phyloP scores from a whole-genome alignment of 345 rosid genomes.

The Theobroma cacao region DNA sequence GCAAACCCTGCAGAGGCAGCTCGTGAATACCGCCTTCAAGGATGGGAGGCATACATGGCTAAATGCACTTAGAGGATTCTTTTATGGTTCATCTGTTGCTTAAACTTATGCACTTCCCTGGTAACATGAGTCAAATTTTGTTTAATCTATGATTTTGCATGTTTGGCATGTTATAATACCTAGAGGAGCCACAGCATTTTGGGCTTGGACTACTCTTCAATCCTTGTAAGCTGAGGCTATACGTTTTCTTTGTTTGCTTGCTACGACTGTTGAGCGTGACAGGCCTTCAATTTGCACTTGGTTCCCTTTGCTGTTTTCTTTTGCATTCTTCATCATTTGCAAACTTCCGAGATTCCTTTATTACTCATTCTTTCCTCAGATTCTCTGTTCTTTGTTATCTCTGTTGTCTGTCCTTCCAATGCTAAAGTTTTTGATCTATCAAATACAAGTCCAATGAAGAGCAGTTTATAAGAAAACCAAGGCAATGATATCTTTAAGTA shows the following conservation, averaged over 20 bases:
- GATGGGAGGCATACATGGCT: slow-evolving; percentile 93
- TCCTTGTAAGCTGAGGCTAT: background rate
- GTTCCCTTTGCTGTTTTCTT: background rate
- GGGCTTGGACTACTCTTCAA: background rate
- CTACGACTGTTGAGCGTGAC: background rate
- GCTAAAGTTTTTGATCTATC: too few species aligned
- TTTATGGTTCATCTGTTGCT: background rate
- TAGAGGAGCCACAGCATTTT: background rate
- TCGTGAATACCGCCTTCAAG: slow-evolving; percentile 79
- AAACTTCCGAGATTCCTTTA: too few species aligned
- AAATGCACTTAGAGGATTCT: slow-evolving; percentile 35
- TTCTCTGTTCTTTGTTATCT: too few species aligned
- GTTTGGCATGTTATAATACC: background rate
- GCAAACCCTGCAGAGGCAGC: slow-evolving; percentile 72
- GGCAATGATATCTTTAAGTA: too few species aligned
- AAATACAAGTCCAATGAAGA: too few species aligned
- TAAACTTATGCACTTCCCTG: background rate
- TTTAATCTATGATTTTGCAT: background rate
- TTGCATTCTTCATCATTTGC: background rate
- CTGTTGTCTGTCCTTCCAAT: too few species aligned
- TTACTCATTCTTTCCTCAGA: too few species aligned
- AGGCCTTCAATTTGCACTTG: background rate
- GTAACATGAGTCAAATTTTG: background rate
- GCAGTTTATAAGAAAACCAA: too few species aligned
- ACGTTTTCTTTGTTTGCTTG: background rate